Evolutionary conservation across 495 filamentous ascomycete species (phyloP).

Genomic region (Collariella sp.): DNA sequence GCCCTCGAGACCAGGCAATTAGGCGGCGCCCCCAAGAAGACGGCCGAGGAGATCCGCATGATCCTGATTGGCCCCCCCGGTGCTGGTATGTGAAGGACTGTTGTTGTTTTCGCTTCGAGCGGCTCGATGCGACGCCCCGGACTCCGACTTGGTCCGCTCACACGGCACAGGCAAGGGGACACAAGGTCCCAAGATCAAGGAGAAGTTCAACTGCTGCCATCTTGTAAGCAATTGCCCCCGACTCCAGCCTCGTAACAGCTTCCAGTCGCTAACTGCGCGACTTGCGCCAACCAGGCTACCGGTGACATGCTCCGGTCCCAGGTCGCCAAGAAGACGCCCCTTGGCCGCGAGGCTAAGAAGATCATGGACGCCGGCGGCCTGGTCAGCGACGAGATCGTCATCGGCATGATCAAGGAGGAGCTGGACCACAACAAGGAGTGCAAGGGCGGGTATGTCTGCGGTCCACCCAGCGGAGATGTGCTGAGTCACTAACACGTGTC

Average conservation of each 20-base stretch:
- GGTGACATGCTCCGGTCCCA: slow-evolving; percentile 99
- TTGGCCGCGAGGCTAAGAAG: slow-evolving; percentile 98
- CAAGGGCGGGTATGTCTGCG: slow-evolving; percentile 76
- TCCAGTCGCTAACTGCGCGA: slow-evolving; percentile 3
- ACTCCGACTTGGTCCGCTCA: slow-evolving; percentile 6
- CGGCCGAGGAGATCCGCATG: slow-evolving; percentile 70
- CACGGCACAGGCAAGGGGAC: slow-evolving; percentile 83
- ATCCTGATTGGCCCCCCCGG: slow-evolving; percentile 96
- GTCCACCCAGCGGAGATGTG: neutral
- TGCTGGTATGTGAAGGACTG: slow-evolving; percentile 59
- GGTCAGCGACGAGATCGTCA: slow-evolving; percentile 97
- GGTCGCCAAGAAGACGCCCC: slow-evolving; percentile 92
- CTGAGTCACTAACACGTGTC: slow-evolving; percentile 6
- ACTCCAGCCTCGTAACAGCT: neutral
- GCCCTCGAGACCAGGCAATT: slow-evolving; percentile 60
- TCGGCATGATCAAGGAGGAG: slow-evolving; percentile 98
- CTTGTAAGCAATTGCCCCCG: slow-evolving; percentile 55
- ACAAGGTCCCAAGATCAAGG: slow-evolving; percentile 94
- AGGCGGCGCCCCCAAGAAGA: slow-evolving; percentile 33
- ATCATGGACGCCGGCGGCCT: slow-evolving; percentile 99
- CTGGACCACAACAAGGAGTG: slow-evolving; percentile 89
- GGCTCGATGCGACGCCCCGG: neutral
- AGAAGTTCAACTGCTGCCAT: slow-evolving; percentile 93
- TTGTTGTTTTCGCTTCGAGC: too few species aligned
- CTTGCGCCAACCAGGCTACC: slow-evolving; percentile 58